Evolutionary conservation across 116 monocot genomes (phyloP), one percentile per base, ranked within the genome.

Genomic region (Thalassia testudinum): DNA sequence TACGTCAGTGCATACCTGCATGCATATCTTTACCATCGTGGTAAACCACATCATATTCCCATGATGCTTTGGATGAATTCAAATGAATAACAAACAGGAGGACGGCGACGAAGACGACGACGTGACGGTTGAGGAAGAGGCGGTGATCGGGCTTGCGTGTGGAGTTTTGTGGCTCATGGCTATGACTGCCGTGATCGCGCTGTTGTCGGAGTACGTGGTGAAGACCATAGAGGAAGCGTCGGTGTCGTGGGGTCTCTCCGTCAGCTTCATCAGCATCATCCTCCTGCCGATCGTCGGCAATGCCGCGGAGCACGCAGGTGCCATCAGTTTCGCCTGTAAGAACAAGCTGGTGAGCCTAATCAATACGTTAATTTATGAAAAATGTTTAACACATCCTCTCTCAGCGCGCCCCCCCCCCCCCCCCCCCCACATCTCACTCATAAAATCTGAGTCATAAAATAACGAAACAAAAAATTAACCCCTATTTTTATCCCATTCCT

Each of bases 241-340:
- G 15, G 45, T 65, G 7, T 71, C 73, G 13, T 71, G 67, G 77
- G 67, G 66, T 34, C 30, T 34, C 30, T 34, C 30, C 30, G 30
- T 34, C 3, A 34, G 30, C 30, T 85, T 85, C 55, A 68, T 80
- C 42, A 71, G 80, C 63, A 51, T 79, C 45, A 79, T 85, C 20
- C 60, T 85, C 16, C 64, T 85, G 0, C 85, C 85, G 24, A 71
- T 85, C 29, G 76, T 73, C 37, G 80, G 85, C 49, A 85, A 85
- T 59, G 85, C 85, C 1, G 70, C 85, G 14, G 85, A 85, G 50
- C 85, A 85, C 61, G 80, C 85, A 0, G 73, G 77, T 6, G 85
- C 85, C 21, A 66, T 85, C 60, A 85, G 80, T 6, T 85, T 85
- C 61, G 77, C 85, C 20, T 73, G 53, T 30, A 85, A 77, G 55